A percentile compares a stretch with the other conserved stretches of the same genome.
phyloP scores from a whole-genome alignment of 768 basidiomycete genomes.

The Mycena vitilis region DNA sequence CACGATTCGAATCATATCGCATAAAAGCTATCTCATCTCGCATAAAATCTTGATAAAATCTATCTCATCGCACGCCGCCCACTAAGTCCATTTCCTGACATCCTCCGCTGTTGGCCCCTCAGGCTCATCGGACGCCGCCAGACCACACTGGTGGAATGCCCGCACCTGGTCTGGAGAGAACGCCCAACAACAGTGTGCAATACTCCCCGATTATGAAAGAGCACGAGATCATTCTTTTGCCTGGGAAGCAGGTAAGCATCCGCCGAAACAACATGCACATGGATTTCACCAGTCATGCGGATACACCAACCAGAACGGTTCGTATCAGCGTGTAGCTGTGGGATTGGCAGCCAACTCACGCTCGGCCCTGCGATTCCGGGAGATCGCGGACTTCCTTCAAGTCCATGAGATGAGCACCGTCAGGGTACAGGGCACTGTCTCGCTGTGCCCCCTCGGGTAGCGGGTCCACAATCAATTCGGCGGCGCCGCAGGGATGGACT shows the following conservation, averaged over 20 bases:
- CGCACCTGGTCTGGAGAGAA: slow-evolving; percentile 76
- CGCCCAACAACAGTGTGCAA: slow-evolving; percentile 84
- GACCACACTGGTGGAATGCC: slow-evolving; percentile 88
- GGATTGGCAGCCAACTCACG: too few relatives aligned
- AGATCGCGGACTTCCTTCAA: slow-evolving; percentile 77
- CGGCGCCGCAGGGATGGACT: slow-evolving; percentile 85
- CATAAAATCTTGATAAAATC: too few relatives aligned
- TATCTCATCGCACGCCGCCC: too few relatives aligned
- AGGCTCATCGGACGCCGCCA: slow-evolving; percentile 84
- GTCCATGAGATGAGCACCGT: slow-evolving; percentile 82
- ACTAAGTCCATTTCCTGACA: slow-evolving; percentile 68
- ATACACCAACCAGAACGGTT: slow-evolving; percentile 69
- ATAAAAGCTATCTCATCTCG: too few relatives aligned
- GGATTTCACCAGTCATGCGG: slow-evolving; percentile 82
- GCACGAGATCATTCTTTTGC: slow-evolving; percentile 73
- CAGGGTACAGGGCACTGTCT: slow-evolving; percentile 81
- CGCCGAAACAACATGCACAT: background rate
- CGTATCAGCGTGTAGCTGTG: slow-evolving; percentile 55
- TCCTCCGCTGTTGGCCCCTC: slow-evolving; percentile 75
- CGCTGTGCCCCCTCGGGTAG: slow-evolving; percentile 70
- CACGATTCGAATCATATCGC: too few relatives aligned
- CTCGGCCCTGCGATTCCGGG: slow-evolving; percentile 86
- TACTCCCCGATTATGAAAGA: slow-evolving; percentile 90
- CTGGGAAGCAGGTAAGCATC: slow-evolving; percentile 31
- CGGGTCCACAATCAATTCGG: slow-evolving; percentile 75